Conservation (phyloP, 2,329 filamentous ascomycete species). For the Seiridium unicorne region DNA sequence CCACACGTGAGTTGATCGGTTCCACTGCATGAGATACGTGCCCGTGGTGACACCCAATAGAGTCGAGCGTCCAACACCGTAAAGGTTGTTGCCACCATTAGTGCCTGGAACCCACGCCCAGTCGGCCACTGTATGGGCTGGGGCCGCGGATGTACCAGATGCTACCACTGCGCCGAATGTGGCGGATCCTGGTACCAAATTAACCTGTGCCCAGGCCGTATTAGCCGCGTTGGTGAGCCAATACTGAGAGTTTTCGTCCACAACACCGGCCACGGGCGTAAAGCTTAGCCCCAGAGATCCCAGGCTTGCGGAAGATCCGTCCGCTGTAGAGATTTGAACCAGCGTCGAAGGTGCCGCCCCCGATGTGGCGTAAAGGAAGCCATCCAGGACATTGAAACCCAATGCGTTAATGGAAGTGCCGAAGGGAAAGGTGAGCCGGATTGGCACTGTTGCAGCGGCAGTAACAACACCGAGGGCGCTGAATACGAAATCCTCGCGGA, state of each 20-base stretch:
- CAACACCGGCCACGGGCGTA: background rate
- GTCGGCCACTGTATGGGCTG: background rate
- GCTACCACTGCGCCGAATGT: background rate
- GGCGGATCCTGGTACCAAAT: background rate
- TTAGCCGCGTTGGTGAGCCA: background rate
- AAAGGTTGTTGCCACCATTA: background rate
- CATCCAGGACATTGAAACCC: background rate
- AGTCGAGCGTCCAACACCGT: background rate
- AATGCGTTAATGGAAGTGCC: background rate
- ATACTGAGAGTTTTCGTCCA: background rate
- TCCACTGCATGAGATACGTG: background rate
- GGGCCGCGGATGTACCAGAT: background rate
- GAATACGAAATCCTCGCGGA: background rate
- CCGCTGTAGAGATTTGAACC: background rate
- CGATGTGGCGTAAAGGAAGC: background rate
- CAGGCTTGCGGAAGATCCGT: background rate
- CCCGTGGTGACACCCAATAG: background rate
- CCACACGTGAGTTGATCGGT: background rate
- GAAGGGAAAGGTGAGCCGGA: background rate
- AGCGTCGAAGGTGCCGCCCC: background rate
- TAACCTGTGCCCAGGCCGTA: background rate
- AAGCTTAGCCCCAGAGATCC: background rate
- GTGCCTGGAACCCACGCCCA: slow-evolving; percentile 3
- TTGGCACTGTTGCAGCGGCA: background rate
- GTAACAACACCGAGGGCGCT: background rate